Conservation (phyloP, 2,329 filamentous ascomycete genomes). For the Sporothrix brasiliensis region DNA sequence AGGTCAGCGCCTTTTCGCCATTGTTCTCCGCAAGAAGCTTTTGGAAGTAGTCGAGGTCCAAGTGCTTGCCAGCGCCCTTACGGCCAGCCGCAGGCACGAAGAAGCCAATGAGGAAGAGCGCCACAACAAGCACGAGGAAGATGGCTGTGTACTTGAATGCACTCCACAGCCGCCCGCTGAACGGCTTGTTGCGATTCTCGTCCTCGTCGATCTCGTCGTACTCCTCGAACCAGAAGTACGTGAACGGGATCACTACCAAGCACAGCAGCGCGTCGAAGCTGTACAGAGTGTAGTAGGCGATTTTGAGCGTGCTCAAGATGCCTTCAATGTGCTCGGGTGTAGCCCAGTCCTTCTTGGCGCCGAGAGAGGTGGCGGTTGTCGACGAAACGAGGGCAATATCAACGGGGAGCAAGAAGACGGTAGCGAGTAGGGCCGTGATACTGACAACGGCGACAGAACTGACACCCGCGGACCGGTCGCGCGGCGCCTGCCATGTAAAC, state of each 20-base stretch:
- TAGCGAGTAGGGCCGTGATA: slow-evolving; percentile 84
- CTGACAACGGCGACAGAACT: slow-evolving; percentile 85
- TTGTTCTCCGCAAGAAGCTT: slow-evolving; percentile 80
- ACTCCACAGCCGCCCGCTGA: slow-evolving; percentile 73
- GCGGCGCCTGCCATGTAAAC: slow-evolving; percentile 86
- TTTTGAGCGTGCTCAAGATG: slow-evolving; percentile 77
- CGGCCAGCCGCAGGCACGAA: slow-evolving; percentile 82
- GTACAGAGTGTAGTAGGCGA: slow-evolving; percentile 92
- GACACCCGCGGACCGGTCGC: slow-evolving; percentile 80
- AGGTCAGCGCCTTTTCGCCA: slow-evolving; percentile 89
- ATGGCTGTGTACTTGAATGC: slow-evolving; percentile 88
- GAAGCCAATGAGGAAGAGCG: slow-evolving; percentile 89
- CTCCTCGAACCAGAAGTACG: slow-evolving; percentile 98
- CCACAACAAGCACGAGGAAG: slow-evolving; percentile 77
- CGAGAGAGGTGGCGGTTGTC: slow-evolving; percentile 73
- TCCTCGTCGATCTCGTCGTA: slow-evolving; percentile 86
- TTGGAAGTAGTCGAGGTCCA: slow-evolving; percentile 91
- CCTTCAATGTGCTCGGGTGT: slow-evolving; percentile 76
- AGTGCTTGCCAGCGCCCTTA: slow-evolving; percentile 60
- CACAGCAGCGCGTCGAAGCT: slow-evolving; percentile 89
- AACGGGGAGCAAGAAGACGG: slow-evolving; percentile 87
- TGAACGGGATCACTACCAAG: slow-evolving; percentile 86
- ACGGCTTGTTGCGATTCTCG: slow-evolving; percentile 66
- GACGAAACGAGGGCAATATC: slow-evolving; percentile 94
- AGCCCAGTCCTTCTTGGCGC: slow-evolving; percentile 92